Percentiles rank a stretch among this genome's conserved stretches.
These are phyloP conservation scores for Syncephalastrum contaminatum DNA, from an alignment of 371 early-diverging fungal species.

Conservation along the genomic window DNA sequence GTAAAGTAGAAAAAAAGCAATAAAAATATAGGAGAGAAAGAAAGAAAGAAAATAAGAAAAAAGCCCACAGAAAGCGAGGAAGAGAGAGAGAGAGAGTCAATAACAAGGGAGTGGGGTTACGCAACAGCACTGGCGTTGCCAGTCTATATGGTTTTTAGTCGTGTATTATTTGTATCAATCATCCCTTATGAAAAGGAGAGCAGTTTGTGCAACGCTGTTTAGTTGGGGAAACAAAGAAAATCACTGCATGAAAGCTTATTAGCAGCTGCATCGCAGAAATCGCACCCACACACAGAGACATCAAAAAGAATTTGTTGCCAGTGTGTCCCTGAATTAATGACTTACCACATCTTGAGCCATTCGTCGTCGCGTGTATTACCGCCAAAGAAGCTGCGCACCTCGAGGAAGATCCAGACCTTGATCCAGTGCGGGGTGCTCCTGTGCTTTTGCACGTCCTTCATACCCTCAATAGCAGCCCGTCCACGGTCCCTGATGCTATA, in stretches of 20 bases:
- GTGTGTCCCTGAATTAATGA: conserved; percentile 1
- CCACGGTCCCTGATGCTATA: conserved; percentile 61
- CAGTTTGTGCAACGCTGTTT: too few species aligned
- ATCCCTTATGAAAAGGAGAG: too few species aligned
- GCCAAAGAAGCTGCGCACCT: conserved; percentile 67
- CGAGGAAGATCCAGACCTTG: conserved; percentile 79
- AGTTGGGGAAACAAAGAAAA: conserved; percentile 16
- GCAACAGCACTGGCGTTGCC: too few species aligned
- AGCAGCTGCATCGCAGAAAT: too few species aligned
- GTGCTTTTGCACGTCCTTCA: conserved; percentile 50
- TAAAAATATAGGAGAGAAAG: background rate
- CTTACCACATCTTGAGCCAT: conserved; percentile 50
- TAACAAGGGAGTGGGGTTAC: conserved; percentile 1
- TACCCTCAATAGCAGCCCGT: conserved; percentile 50
- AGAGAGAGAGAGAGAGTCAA: conserved; percentile 3
- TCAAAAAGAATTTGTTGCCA: background rate
- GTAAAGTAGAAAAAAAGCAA: conserved; percentile 6
- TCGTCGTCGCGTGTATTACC: conserved; percentile 42
- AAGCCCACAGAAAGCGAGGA: conserved; percentile 1
- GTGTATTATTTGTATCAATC: too few species aligned
- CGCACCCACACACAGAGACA: background rate
- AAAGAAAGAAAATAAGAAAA: conserved; percentile 6
- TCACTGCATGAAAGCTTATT: conserved; percentile 7
- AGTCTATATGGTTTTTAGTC: too few species aligned
- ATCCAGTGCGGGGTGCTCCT: conserved; percentile 55